phyloP scores from a whole-genome alignment of 306 rosid genomes.

The Senna tora region DNA sequence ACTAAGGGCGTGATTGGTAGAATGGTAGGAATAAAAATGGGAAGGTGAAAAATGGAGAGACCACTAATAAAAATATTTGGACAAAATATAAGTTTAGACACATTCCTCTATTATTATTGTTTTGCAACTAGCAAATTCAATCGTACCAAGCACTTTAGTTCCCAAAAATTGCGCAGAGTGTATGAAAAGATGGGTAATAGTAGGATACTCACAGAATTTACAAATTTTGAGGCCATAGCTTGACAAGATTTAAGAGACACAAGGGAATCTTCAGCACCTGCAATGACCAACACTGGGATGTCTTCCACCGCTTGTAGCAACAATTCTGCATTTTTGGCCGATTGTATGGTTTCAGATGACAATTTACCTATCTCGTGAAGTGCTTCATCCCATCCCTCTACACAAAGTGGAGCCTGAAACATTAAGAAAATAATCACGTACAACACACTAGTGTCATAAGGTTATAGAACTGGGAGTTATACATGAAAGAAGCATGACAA shows the following conservation, averaged over 20 bases:
- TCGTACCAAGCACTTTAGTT: constrained; percentile 7
- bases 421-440: constrained; percentile 26
- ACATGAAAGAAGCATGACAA: constrained; percentile 15
- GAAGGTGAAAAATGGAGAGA: not conserved
- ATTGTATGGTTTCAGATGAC: constrained; percentile 70
- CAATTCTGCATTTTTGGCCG: constrained; percentile 60
- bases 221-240: constrained; percentile 83
- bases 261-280: constrained; percentile 90
- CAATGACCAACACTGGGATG: constrained; percentile 76
- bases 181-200: not conserved
- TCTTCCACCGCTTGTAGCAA: constrained; percentile 69
- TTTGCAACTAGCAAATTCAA: not conserved
- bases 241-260: constrained; percentile 79
- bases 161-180: constrained; percentile 10
- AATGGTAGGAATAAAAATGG: not conserved
- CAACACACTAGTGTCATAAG: constrained; percentile 15
- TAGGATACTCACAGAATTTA: constrained; percentile 75
- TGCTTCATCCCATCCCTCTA: constrained; percentile 98
- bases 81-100: not conserved
- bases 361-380: constrained; percentile 93
- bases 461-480: constrained; percentile 10
- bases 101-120: not conserved
- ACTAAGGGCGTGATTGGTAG: not conserved
- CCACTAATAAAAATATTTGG: not conserved
- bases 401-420: constrained; percentile 80